Evolutionary conservation across 2,329 filamentous ascomycete species (phyloP).

Genomic region (Calonectria pseudoturangicola): DNA sequence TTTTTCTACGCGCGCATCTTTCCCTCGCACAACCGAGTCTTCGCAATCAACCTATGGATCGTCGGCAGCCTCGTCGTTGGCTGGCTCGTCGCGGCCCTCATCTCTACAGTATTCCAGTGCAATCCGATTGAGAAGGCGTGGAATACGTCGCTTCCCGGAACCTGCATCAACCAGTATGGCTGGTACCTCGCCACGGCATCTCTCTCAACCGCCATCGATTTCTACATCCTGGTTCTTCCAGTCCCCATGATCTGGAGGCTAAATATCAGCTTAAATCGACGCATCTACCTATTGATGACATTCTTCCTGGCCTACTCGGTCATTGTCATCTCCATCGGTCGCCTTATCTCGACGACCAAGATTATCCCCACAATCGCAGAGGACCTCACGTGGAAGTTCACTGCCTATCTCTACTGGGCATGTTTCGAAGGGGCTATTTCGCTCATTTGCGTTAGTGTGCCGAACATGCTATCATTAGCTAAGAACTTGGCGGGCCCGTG

Average conservation of each 20-base stretch:
- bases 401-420: slow-evolving; percentile 17
- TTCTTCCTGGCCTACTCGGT: slow-evolving; percentile 17
- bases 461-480: neutral
- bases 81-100: neutral
- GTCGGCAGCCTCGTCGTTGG: slow-evolving; percentile 3
- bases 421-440: slow-evolving; percentile 15
- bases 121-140: slow-evolving; percentile 18
- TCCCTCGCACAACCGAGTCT: slow-evolving; percentile 4
- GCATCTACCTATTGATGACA: slow-evolving; percentile 6
- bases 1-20: slow-evolving; percentile 21
- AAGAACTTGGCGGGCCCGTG: slow-evolving; percentile 5
- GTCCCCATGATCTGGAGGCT: slow-evolving; percentile 12
- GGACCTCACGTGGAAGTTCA: slow-evolving; percentile 12
- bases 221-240: slow-evolving; percentile 16
- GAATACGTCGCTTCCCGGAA: slow-evolving; percentile 4
- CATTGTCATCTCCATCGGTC: slow-evolving; percentile 19
- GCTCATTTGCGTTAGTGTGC: slow-evolving; percentile 17
- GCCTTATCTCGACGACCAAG: neutral
- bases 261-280: slow-evolving; percentile 8
- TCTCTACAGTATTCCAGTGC: slow-evolving; percentile 4
- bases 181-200: slow-evolving; percentile 9
- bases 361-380: slow-evolving; percentile 9
- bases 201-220: slow-evolving; percentile 14
- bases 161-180: neutral
- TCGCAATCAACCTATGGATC: slow-evolving; percentile 12